Evolutionary conservation across 2,329 filamentous ascomycete genomes (phyloP).

Genomic region (Xylaria multiplex): DNA sequence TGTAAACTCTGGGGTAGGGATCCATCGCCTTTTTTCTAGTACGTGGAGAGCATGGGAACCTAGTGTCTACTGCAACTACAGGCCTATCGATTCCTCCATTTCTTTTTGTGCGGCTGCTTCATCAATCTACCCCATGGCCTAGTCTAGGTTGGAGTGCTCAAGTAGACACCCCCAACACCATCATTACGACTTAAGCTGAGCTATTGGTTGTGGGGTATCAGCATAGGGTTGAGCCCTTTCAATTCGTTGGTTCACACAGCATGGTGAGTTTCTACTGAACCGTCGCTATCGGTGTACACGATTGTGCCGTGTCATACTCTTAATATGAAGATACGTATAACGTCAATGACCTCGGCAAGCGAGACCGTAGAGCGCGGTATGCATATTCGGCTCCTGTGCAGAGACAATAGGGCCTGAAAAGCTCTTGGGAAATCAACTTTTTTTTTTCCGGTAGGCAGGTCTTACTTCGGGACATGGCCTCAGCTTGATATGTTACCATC

Average conservation of each 20-base stretch:
- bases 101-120: conserved; percentile 11
- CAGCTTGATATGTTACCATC: conserved; percentile 17
- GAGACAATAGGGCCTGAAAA: background rate
- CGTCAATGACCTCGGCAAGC: background rate
- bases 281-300: background rate
- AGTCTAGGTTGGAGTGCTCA: background rate
- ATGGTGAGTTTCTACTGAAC: background rate
- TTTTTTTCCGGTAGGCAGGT: conserved; percentile 19
- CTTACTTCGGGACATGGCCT: conserved; percentile 25
- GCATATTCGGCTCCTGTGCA: background rate
- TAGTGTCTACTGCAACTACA: conserved; percentile 1
- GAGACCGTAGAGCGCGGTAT: conserved; percentile 1
- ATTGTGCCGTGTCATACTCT: background rate
- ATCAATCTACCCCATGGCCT: conserved; percentile 10
- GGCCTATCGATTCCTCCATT: conserved; percentile 8
- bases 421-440: conserved; percentile 6
- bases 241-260: conserved; percentile 3
- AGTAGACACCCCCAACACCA: background rate
- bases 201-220: conserved; percentile 13
- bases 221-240: conserved; percentile 4
- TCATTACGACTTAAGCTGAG: conserved; percentile 3
- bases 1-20: conserved; percentile 29
- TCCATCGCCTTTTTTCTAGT: conserved; percentile 19
- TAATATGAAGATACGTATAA: background rate
- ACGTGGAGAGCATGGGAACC: conserved; percentile 35